phyloP scores from a whole-genome alignment of 73 alveolate species.

The Paramecium biaurelia region DNA sequence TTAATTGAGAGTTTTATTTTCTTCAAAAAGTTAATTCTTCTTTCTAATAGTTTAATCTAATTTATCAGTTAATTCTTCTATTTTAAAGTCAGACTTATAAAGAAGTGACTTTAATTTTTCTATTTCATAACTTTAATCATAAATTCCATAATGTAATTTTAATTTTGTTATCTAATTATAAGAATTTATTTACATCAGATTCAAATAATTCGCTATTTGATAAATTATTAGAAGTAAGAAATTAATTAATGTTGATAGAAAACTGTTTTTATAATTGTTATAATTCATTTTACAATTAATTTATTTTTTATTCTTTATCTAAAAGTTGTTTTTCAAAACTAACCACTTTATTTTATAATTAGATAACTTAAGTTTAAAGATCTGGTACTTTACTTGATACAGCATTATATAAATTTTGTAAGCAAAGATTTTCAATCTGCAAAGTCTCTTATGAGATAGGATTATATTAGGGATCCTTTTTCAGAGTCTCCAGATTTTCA shows the following conservation, averaged over 20 bases:
- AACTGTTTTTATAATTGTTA: neutral
- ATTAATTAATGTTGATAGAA: neutral
- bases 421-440: neutral
- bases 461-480: neutral
- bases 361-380: neutral
- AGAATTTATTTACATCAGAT: neutral
- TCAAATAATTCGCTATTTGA: neutral
- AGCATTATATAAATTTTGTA: neutral
- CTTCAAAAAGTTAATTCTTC: neutral
- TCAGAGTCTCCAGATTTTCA: neutral
- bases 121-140: neutral
- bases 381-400: neutral
- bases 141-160: neutral
- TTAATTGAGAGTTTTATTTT: neutral
- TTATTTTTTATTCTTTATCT: neutral
- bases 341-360: neutral
- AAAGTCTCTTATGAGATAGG: neutral
- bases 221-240: neutral
- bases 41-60: neutral
- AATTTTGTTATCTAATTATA: neutral
- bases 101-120: neutral
- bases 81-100: neutral
- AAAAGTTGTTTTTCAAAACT: neutral
- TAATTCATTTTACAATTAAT: neutral
- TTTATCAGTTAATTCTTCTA: neutral